Evolutionary conservation across 495 filamentous ascomycete species (phyloP), one percentile per base, ranked within the genome.

Genomic region (Talaromyces nanjingensis): DNA sequence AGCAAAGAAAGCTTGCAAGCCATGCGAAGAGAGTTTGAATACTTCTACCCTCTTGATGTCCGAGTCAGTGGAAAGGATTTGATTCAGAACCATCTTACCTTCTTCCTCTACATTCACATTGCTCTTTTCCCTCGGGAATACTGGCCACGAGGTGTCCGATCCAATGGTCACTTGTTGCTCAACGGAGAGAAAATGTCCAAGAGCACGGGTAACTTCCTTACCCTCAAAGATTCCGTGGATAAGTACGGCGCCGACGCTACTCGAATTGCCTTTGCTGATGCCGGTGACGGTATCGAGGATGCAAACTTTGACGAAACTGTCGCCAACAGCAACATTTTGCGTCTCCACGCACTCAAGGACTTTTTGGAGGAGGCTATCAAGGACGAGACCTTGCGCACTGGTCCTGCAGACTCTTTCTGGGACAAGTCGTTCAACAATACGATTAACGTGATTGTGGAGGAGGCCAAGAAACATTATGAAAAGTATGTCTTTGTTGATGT

Each of bases 101-200:
- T 98, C 83, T 93, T 89, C 85, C 86, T 98, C 53, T 98, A 98
- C 80, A 88, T 93, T 69, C 94, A 98, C 75, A 74, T 91, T 65
- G 94, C 94, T 4, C 83, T 98, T 60, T 98, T 96, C 81, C 85
- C 87, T 9, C 79, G 83, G 49, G 85, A 96, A 69, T 92, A 90
- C 80, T 96, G 92, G 92, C 93, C 93, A 18, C 81, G 82, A 58
- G 86, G 86, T 58, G 79, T 98, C 61, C 87, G 94, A 62, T 86
- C 87, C 47, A 98, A 98, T 71, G 94, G 94, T 7, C 93, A 97
- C 77, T 82, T 97, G 65, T 85, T 96, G 71, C 83, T 98, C 56
- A 98, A 97, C 70, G 93, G 92, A 42, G 91, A 96, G 66, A 98
- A 97, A 81, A 97, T 98, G 94, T 87, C 85, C 74, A 98, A 98